Base-by-base conservation (phyloP, 352 stramenopile genomes). In the Nothophytophthora sp. region DNA sequence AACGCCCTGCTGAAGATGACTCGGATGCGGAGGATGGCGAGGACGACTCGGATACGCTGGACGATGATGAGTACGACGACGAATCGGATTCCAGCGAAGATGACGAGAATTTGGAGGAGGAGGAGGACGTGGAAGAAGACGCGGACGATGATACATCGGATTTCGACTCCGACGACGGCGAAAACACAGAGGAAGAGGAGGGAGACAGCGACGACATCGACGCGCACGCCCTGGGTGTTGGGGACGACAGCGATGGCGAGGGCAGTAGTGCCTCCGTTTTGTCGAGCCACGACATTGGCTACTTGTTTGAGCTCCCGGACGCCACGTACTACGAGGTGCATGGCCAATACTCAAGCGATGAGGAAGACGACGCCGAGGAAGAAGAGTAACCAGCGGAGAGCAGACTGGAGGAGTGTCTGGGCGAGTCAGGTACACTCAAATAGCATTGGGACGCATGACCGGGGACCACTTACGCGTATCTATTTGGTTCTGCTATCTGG, bases 1-100 rank as follows among this genome's bases (percentile, higher is more conserved):
- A 90, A 44, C 83, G 85, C 1, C 77, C 84, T 10, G 81, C 83
- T 35, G 88, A 96, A 60, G 86, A 90, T 44, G 88, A 96, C 48
- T 96, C 88, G 7, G 88, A 96, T 49, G 64, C 88, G 16, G 88
- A 96, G 56, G 81, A 92, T 42, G 79, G 56, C 10, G 58, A 85
- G 12, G 79, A 86, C 7, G 81, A 83, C 3, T 88, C 76, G 23
- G 79, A 90, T 29, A 70, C 70, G 4, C 64, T 90, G 41, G 81
- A 93, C 15, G 80, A 91, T 36, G 80, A 91, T 32, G 84, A 94
- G 37, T 91, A 85, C 32, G 84, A 92, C 35, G 67, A 90, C 33
- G 80, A 88, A 34, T 88, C 64, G 2, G 33, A 52, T 16, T 67
- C 55, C 6, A 75, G 78, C 13, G 73, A 76, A 10, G 72, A 80